phyloP scores from a whole-genome alignment of 2,329 filamentous ascomycete species.

The Thielaviopsis punctulata region DNA sequence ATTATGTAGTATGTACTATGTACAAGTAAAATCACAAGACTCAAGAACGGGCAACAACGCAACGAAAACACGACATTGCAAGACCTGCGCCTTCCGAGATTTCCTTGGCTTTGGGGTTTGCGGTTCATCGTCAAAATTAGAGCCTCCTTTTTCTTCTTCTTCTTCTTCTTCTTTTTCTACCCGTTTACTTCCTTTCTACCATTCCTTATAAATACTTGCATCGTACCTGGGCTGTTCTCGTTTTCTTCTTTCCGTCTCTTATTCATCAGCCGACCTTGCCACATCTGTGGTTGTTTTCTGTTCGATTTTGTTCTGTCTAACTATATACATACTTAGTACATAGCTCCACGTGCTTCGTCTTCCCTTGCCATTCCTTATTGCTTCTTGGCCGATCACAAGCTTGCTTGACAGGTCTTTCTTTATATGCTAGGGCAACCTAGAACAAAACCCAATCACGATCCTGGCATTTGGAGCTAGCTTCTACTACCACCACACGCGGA shows the following conservation, averaged over 20 bases:
- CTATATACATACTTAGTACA: too few species aligned
- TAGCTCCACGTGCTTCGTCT: too few species aligned
- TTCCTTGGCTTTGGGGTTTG: background rate
- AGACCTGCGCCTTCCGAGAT: background rate
- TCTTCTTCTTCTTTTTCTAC: background rate
- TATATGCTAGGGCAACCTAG: background rate
- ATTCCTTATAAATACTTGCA: too few species aligned
- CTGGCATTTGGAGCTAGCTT: background rate
- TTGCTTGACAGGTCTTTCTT: too few species aligned
- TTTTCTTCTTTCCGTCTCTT: background rate
- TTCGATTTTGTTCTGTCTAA: too few species aligned
- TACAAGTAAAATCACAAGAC: background rate
- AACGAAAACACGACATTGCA: background rate
- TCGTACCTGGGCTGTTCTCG: background rate
- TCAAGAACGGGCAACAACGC: background rate
- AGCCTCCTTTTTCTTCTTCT: background rate
- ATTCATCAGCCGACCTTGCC: too few species aligned
- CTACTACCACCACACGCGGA: background rate
- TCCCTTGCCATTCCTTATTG: background rate
- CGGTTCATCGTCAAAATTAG: background rate
- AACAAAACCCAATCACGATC: background rate
- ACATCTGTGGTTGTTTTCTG: too few species aligned
- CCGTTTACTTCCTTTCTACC: background rate
- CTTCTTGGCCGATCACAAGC: too few species aligned
- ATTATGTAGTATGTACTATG: too few species aligned